Evolutionary conservation across 1,284 basidiomycete species (phyloP).

Genomic region (Phylloporus sp.): DNA sequence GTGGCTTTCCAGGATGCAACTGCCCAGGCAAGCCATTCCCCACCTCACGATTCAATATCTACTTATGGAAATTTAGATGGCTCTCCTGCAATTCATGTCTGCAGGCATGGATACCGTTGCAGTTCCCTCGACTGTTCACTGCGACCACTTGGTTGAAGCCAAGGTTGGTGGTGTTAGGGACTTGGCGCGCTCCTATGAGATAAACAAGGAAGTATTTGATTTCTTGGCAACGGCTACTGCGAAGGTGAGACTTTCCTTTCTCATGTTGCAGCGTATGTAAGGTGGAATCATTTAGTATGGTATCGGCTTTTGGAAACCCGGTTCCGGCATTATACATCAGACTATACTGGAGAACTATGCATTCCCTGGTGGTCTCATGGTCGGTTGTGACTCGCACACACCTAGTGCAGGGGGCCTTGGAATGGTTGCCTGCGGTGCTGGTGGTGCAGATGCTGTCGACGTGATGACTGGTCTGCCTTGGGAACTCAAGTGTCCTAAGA

Average conservation of each 20-base stretch:
- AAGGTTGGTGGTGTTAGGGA: slow-evolving; percentile 94
- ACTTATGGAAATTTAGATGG: slow-evolving; percentile 81
- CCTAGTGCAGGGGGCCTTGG: slow-evolving; percentile 99
- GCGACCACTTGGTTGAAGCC: slow-evolving; percentile 99
- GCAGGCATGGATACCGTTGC: slow-evolving; percentile 98
- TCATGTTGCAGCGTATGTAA: not conserved
- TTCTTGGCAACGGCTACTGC: slow-evolving; percentile 98
- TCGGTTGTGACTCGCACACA: slow-evolving; percentile 99
- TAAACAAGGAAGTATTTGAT: slow-evolving; percentile 99
- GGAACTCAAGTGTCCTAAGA: slow-evolving; percentile 99
- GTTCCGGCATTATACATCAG: slow-evolving; percentile 98
- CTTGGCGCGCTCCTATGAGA: slow-evolving; percentile 89
- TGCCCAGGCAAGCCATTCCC: slow-evolving; percentile 65
- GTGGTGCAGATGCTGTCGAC: slow-evolving; percentile 99
- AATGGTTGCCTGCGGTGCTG: slow-evolving; percentile 99
- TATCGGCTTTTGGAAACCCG: slow-evolving; percentile 99
- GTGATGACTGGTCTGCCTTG: slow-evolving; percentile 98
- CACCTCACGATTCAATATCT: slow-evolving; percentile 27
- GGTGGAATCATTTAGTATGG: slow-evolving; percentile 70
- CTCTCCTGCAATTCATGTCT: slow-evolving; percentile 99
- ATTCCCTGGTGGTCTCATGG: slow-evolving; percentile 99
- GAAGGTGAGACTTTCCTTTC: slow-evolving; percentile 62
- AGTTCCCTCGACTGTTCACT: slow-evolving; percentile 93
- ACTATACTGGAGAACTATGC: slow-evolving; percentile 99
- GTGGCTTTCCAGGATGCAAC: slow-evolving; percentile 49